Conservation (phyloP, 441 rosid species). For the Mallotus japonicus region DNA sequence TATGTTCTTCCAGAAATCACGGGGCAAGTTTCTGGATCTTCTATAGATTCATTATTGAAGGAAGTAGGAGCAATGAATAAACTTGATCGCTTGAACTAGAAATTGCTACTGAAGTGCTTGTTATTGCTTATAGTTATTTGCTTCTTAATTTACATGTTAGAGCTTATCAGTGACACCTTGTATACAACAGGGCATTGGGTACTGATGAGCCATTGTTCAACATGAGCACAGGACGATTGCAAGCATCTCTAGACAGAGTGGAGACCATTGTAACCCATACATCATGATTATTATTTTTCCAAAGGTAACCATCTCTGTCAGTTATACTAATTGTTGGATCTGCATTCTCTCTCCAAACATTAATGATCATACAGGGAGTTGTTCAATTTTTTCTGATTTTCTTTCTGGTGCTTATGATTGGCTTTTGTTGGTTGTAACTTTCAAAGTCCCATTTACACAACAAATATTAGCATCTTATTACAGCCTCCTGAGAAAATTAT, state of each 20-base stretch:
- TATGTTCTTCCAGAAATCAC: constrained; percentile 81
- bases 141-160: neutral
- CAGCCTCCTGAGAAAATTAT: neutral
- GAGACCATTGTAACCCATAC: constrained; percentile 66
- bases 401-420: neutral
- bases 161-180: constrained; percentile 26
- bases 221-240: constrained; percentile 73
- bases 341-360: neutral
- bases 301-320: constrained; percentile 5
- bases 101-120: neutral
- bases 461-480: neutral
- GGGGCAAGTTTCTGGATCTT: constrained; percentile 56
- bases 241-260: constrained; percentile 85
- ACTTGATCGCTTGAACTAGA: neutral
- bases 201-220: constrained; percentile 76
- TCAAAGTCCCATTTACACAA: neutral
- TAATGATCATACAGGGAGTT: neutral
- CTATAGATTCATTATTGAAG: constrained; percentile 4
- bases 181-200: constrained; percentile 68
- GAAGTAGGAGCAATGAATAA: neutral
- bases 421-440: neutral
- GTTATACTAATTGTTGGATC: neutral
- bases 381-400: neutral
- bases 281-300: constrained; percentile 12
- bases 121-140: neutral